A percentile compares a stretch with the other conserved stretches of the same genome.
Conservation (phyloP, 1,284 basidiomycete genomes). For the Malassezia globosa region DNA sequence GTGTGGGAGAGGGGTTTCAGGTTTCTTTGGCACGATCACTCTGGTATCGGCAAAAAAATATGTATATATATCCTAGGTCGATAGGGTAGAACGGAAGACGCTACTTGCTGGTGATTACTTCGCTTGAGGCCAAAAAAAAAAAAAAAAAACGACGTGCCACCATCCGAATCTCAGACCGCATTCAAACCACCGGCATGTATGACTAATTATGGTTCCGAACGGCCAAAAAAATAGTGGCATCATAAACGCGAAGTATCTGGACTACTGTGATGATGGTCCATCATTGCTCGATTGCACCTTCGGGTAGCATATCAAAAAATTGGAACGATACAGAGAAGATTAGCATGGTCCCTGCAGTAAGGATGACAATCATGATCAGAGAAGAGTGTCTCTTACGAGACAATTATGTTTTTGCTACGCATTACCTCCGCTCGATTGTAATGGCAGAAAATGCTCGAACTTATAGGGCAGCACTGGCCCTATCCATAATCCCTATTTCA, state of each 20-base stretch:
- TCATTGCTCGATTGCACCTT: slow-evolving; percentile 16
- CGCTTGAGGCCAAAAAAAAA: too few species aligned
- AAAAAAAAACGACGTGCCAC: neutral
- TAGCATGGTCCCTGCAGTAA: slow-evolving; percentile 48
- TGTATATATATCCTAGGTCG: too few species aligned
- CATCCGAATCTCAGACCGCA: neutral
- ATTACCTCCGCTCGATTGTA: neutral
- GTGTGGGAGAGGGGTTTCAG: too few species aligned
- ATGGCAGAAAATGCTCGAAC: neutral
- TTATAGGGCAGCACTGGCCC: neutral
- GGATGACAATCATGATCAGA: slow-evolving; percentile 37
- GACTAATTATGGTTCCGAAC: neutral
- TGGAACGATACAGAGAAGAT: slow-evolving; percentile 49
- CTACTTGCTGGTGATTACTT: too few species aligned
- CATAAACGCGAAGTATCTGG: neutral
- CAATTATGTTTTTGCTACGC: slow-evolving; percentile 17
- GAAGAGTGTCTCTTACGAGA: slow-evolving; percentile 20
- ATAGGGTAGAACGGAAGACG: too few species aligned
- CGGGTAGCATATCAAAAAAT: slow-evolving; percentile 36
- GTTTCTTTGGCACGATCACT: too few species aligned
- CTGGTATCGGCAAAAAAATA: too few species aligned
- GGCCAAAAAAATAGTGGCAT: too few species aligned
- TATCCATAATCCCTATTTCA: too few species aligned
- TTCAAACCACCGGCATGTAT: neutral
- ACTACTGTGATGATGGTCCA: too few species aligned